Evolutionary conservation across 106 monocot genomes (phyloP), one percentile per base, ranked within the genome.

Genomic region (Dioscorea alata): DNA sequence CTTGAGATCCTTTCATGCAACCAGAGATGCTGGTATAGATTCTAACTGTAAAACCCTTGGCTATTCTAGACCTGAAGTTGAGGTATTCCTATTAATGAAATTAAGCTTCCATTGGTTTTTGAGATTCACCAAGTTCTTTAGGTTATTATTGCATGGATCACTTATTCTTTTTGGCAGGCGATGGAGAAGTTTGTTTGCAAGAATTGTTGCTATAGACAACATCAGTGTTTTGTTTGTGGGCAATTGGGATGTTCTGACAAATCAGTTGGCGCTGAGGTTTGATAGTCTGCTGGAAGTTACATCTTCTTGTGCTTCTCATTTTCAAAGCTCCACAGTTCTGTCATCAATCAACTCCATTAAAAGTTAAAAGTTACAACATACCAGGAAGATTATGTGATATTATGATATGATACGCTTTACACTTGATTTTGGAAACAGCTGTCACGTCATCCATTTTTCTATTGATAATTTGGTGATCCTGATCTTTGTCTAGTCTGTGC

Each of bases 201-300:
- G 52, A 88, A 84, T 63, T 88, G 88, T 34, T 63, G 70, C 28
- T 52, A 59, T 13, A 84, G 71, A 49, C 58, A 72, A 28, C 88
- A 88, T 54, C 88, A 88, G 48, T 88, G 88, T 71, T 88, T 84
- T 79, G 70, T 66, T 31, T 88, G 88, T 76, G 88, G 88, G 49
- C 75, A 81, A 59, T 66, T 88, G 14, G 88, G 88, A 9, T 81
- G 76, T 8, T 88, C 88, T 54, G 86, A 82, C 74, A 78, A 79
- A 66, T 69, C 75, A 22, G 61, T 67, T 52, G 73, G 58, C 65
- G 53, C 76, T 18, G 84, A 88, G 88, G 88, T 88, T 34, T 34
- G 59, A 60, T 73, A 28, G 22, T 64, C 32, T 61, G 2, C 18
- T 64, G 34, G 50, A 62, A 34, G 34, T 34, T 34, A 34, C 34